phyloP scores from a whole-genome alignment of 1,139 yeast species.

The Zygosaccharomyces sapae region DNA sequence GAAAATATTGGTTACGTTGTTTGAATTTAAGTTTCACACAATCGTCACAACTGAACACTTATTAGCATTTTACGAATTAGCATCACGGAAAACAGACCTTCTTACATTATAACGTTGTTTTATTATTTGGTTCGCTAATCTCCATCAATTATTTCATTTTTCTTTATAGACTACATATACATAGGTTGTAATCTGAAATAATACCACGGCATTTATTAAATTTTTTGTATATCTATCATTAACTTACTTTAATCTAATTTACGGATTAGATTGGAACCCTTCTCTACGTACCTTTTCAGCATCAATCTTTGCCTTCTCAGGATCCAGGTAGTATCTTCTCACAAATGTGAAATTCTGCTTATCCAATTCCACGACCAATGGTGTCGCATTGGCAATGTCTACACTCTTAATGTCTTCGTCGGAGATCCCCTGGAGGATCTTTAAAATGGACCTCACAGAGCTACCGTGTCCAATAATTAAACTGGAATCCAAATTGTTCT shows the following conservation, averaged over 20 bases:
- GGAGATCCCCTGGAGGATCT: conserved; percentile 51
- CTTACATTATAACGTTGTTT: not conserved
- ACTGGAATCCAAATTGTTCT: conserved; percentile 46
- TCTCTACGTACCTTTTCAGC: conserved; percentile 63
- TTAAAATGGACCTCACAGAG: conserved; percentile 63
- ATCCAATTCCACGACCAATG: conserved; percentile 54
- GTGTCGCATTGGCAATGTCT: conserved; percentile 76
- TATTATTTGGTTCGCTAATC: not conserved
- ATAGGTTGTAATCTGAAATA: conserved; percentile 1
- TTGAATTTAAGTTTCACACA: conserved; percentile 9
- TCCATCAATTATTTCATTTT: conserved; percentile 1
- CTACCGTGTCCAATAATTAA: conserved; percentile 74
- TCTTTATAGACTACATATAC: conserved; percentile 3
- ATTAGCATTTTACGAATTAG: conserved; percentile 1
- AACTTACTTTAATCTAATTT: not conserved
- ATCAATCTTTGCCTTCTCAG: conserved; percentile 59
- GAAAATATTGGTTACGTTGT: conserved; percentile 63
- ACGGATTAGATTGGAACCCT: conserved; percentile 41
- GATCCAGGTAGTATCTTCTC: conserved; percentile 56
- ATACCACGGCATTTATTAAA: conserved; percentile 3
- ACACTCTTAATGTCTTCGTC: conserved; percentile 62
- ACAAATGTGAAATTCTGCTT: conserved; percentile 44
- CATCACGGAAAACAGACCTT: conserved; percentile 3
- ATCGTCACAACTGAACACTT: not conserved
- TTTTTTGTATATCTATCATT: not conserved